Evolutionary conservation across 148 eudicot genomes (phyloP), one percentile per base, ranked within the genome.

Genomic region (Euryodendron excelsum): DNA sequence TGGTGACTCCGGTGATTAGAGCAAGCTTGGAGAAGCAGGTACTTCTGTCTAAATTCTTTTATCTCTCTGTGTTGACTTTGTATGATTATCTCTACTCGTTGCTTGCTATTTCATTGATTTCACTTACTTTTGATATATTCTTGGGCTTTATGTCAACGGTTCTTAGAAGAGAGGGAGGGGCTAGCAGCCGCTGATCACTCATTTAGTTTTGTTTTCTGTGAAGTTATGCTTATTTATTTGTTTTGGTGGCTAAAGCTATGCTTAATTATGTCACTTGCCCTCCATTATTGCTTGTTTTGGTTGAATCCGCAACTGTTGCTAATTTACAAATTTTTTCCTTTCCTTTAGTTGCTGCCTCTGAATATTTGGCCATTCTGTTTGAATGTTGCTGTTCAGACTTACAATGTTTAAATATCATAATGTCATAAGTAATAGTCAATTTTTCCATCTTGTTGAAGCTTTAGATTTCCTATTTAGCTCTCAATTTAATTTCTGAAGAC

Each of bases 1-100:
- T 96, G 98, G 98, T 96, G 80, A 93, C 98, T 33, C 98, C 98
- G 3, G 89, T 96, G 30, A 86, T 96, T 39, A 89, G 98, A 80
- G 93, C 97, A 20, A 93, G 85, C 82, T 84, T 93, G 78, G 89
- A 81, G 84, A 95, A 95, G 84, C 99, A 95, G 97, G 97, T 95
- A 84, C 66, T 78, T 8, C 52, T 67, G 15, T 61, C 66, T 9
- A 25, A 53, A 25, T 7, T 77, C 31, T 25, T 77, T 34, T 23
- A 20, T 33, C 6, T 17, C 30, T 23, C 28, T 52, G 31, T 23
- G 48, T 14, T 52, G 41, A 21, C 52, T 67, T 25, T 48, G 12
- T 11, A 4, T 9, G 39, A 27, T 44, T n/a, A n/a, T n/a, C n/a
- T n/a, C n/a, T n/a, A n/a, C n/a, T n/a, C n/a, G n/a, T n/a, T n/a